Base-by-base conservation (phyloP, 192 early-diverging fungal species). In the Backusella parvicylindrica region DNA sequence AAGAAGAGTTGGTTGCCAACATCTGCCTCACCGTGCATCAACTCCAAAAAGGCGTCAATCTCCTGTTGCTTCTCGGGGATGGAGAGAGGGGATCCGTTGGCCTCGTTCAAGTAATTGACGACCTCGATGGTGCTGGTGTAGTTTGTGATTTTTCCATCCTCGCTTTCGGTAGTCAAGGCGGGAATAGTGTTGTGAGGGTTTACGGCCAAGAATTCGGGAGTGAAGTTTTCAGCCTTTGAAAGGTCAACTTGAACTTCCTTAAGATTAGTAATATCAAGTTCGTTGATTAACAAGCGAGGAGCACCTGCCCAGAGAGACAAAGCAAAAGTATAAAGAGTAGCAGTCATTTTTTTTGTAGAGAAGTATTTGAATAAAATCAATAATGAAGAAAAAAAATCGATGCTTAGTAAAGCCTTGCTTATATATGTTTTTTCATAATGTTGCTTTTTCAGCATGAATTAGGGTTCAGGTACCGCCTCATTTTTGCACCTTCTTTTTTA, bases 281-380 rank as follows among this genome's bases (percentile, higher is more conserved):
- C 74, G 26, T 38, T 38, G 31, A 76, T 47, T 18, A 71, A 18
- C 16, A 74, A 37, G 21, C 71, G 75, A 40, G 75, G 75, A 6
- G 72, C 74, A 49, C 37, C 30, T 18, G 71, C 75, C 71, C 71
- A 72, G 72, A 74, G 38, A 40, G 74, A 76, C 18, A 64, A 31
- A 35, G 60, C 30, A 67, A 74, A 74, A 23, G 63, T 41, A 26
- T 74, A 74, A 16, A 74, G 73, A 28, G 68, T 70, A 70, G 30
- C 28, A 26, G 53, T 60, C 53, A 60, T 60, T 26, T 28, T 50
- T 50, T 60, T 60, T 26, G 28, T 0, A 33, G 12, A 15, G 26
- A n/a, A 37, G 9, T 33, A 12, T 35, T 11, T n/a, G 15, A 26
- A 41, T 41, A 37, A 26, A 21, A 37, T 37, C 9, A 37, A 69